phyloP scores from a whole-genome alignment of 257 asterid genomes.

The Solanum piurae region DNA sequence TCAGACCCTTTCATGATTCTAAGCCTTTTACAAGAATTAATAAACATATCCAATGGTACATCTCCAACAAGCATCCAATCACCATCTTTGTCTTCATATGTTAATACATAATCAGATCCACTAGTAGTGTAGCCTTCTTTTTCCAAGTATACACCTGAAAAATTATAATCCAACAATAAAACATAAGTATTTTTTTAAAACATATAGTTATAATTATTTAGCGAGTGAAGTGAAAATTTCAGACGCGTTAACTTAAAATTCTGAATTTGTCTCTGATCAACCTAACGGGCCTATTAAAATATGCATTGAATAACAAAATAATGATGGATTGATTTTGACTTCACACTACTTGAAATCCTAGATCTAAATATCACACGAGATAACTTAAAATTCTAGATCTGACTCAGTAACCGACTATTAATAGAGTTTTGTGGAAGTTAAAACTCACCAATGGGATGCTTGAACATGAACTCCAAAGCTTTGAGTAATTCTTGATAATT shows the following conservation, averaged over 20 bases:
- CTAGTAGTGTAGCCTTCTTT: background rate
- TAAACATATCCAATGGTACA: background rate
- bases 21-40: background rate
- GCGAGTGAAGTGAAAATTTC: background rate
- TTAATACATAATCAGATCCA: background rate
- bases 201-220: background rate
- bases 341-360: background rate
- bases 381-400: background rate
- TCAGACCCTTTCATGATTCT: conserved; percentile 1
- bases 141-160: background rate
- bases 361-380: background rate
- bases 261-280: background rate
- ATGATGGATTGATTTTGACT: background rate
- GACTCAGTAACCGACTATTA: rapidly evolving
- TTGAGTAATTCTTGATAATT: background rate
- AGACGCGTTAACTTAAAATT: background rate
- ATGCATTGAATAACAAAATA: background rate
- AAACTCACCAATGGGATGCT: background rate
- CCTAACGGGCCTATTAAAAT: background rate
- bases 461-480: background rate
- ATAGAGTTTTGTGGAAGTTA: background rate
- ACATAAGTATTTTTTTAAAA: background rate
- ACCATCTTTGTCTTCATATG: background rate
- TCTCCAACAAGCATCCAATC: conserved; percentile 5
- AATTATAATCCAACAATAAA: background rate